These are phyloP conservation scores for Globisporangium alternatum DNA, from an alignment of 352 stramenopile species.

Conservation along the genomic window DNA sequence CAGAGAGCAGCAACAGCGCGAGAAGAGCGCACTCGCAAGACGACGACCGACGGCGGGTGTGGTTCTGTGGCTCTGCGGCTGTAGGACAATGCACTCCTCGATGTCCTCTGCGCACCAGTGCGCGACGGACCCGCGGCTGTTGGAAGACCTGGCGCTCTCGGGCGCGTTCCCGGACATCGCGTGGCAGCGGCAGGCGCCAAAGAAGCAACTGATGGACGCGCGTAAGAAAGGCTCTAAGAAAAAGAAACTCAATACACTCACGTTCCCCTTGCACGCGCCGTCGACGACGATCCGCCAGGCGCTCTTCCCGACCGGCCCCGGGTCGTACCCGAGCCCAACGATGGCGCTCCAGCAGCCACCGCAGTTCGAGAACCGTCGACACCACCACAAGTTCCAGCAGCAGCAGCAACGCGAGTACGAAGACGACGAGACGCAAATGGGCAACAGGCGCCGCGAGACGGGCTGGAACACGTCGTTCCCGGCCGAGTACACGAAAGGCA, in stretches of 20 bases:
- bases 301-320: constrained; percentile 38
- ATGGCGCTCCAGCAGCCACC: constrained; percentile 22
- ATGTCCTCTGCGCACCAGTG: not conserved
- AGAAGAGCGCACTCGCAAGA: not conserved
- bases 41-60: not conserved
- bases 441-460: constrained; percentile 55
- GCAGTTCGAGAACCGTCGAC: constrained; percentile 13
- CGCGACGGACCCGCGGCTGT: constrained; percentile 18
- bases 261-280: constrained; percentile 32
- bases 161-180: constrained; percentile 20
- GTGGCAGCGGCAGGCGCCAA: constrained; percentile 9
- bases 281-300: constrained; percentile 37
- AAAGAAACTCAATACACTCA: constrained; percentile 30
- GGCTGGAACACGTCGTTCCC: constrained; percentile 71
- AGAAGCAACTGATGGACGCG: constrained; percentile 13
- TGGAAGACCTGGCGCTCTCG: constrained; percentile 40
- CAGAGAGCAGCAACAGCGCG: not conserved
- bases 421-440: constrained; percentile 16
- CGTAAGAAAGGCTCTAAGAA: constrained; percentile 20
- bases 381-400: constrained; percentile 12
- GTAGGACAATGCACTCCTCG: not conserved
- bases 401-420: constrained; percentile 3
- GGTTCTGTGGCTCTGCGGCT: not conserved
- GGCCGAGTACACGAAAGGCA: constrained; percentile 47
- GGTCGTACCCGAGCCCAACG: constrained; percentile 35